Conservation (phyloP, 2,329 filamentous ascomycete genomes). For the Verticillium nubilum region DNA sequence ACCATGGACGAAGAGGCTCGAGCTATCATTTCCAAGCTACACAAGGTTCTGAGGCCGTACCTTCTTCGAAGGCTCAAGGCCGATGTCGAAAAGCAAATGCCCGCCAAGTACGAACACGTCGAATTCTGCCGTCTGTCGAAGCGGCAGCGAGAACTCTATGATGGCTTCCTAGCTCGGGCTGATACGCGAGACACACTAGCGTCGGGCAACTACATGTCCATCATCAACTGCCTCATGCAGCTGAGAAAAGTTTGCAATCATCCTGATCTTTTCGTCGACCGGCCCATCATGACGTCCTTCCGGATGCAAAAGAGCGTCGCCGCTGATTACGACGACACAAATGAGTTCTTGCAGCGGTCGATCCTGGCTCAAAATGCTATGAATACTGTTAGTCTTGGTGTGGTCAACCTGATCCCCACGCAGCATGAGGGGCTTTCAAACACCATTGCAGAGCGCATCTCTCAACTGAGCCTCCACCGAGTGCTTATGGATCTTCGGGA, state of each 20-base stretch:
- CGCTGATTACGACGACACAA: conserved; percentile 67
- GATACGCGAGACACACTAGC: conserved; percentile 85
- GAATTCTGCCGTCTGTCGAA: conserved; percentile 94
- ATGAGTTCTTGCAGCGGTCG: conserved; percentile 61
- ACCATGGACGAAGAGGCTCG: conserved; percentile 92
- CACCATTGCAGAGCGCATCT: conserved; percentile 46
- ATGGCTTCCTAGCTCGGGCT: conserved; percentile 87
- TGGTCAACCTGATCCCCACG: conserved; percentile 74
- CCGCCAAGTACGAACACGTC: conserved; percentile 94
- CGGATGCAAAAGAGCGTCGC: conserved; percentile 78
- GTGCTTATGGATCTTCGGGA: conserved; percentile 67
- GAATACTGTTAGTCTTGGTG: conserved; percentile 63
- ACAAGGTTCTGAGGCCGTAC: conserved; percentile 90
- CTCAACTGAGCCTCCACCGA: conserved; percentile 64
- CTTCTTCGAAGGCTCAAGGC: conserved; percentile 86
- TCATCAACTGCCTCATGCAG: conserved; percentile 98
- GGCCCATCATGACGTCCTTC: conserved; percentile 95
- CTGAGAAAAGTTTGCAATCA: conserved; percentile 97
- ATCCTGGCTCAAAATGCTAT: conserved; percentile 59
- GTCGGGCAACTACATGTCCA: conserved; percentile 93
- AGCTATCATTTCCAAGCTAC: conserved; percentile 85
- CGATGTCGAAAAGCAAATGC: conserved; percentile 99
- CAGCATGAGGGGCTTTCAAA: conserved; percentile 61
- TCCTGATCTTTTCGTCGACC: conserved; percentile 91
- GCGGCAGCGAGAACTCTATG: conserved; percentile 89